These are phyloP conservation scores for Mycocentrospora acerina DNA, from an alignment of 2,329 filamentous ascomycete species.

Conservation along the genomic window DNA sequence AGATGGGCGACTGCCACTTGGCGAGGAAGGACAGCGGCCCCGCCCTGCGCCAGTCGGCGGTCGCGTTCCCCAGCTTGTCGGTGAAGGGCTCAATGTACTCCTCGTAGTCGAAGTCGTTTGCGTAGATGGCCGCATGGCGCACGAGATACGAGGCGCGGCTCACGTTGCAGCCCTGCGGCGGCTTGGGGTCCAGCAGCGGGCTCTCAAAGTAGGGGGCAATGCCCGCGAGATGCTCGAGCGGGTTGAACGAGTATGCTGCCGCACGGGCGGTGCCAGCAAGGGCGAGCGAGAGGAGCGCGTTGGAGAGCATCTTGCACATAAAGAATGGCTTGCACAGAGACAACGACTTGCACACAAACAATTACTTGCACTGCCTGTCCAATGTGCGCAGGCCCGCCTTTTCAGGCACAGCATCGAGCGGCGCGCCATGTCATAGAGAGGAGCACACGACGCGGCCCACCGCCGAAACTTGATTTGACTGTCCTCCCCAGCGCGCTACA, in stretches of 20 bases:
- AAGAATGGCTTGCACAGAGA: conserved; percentile 4
- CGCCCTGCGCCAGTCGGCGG: conserved; percentile 59
- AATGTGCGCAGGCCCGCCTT: conserved; percentile 3
- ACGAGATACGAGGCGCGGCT: conserved; percentile 53
- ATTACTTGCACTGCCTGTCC: too few species aligned
- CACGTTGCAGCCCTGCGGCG: conserved; percentile 55
- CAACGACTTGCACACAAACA: too few species aligned
- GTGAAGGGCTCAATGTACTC: conserved; percentile 54
- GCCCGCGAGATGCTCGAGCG: conserved; percentile 52
- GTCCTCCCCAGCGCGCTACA: too few species aligned
- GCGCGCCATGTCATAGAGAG: too few species aligned
- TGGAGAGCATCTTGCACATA: conserved; percentile 15
- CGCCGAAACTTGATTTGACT: neutral
- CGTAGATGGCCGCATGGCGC: conserved; percentile 54
- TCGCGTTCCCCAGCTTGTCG: conserved; percentile 61
- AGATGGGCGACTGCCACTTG: conserved; percentile 59
- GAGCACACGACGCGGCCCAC: neutral
- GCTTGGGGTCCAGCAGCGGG: conserved; percentile 49
- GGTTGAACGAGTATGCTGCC: conserved; percentile 48
- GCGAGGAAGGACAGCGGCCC: conserved; percentile 59
- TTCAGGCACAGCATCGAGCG: neutral
- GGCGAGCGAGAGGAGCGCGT: conserved; percentile 24
- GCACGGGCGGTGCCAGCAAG: conserved; percentile 27
- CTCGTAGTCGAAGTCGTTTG: conserved; percentile 56
- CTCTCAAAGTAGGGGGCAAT: conserved; percentile 55